A percentile compares a stretch with the other conserved stretches of the same genome.
Conservation (phyloP, 768 basidiomycete genomes). For the Boletus huronensis region DNA sequence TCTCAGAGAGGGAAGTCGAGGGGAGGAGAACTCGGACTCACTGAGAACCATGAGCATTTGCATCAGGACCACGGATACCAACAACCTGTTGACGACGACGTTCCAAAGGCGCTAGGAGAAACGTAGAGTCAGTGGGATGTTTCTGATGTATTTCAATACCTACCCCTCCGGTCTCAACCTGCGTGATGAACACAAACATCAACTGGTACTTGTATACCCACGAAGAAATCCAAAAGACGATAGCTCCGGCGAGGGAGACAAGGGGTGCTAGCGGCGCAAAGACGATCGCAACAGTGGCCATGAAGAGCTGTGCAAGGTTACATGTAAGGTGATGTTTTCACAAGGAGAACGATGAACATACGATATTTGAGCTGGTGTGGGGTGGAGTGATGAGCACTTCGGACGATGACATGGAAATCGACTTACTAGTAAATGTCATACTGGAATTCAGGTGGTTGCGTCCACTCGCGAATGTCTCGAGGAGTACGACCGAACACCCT, state of each 20-base stretch:
- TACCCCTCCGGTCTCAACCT: slow-evolving; percentile 92
- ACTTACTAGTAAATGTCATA: slow-evolving; percentile 82
- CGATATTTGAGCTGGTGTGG: slow-evolving; percentile 50
- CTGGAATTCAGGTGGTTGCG: slow-evolving; percentile 85
- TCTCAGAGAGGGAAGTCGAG: background rate
- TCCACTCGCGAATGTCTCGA: slow-evolving; percentile 86
- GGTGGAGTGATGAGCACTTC: background rate
- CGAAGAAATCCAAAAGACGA: slow-evolving; percentile 85
- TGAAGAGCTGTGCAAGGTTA: slow-evolving; percentile 56
- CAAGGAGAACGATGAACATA: slow-evolving; percentile 28
- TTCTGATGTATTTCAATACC: slow-evolving; percentile 29
- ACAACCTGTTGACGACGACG: slow-evolving; percentile 83
- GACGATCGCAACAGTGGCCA: slow-evolving; percentile 89
- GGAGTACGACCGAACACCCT: slow-evolving; percentile 86
- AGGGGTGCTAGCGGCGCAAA: slow-evolving; percentile 95
- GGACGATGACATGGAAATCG: background rate
- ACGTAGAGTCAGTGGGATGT: background rate
- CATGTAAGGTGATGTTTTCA: slow-evolving; percentile 5
- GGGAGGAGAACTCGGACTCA: slow-evolving; percentile 39
- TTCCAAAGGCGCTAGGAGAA: slow-evolving; percentile 81
- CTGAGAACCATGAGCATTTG: slow-evolving; percentile 83
- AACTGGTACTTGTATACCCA: slow-evolving; percentile 96
- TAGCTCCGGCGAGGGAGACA: slow-evolving; percentile 74
- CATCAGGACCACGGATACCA: slow-evolving; percentile 81
- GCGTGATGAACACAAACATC: slow-evolving; percentile 89